phyloP scores from a whole-genome alignment of 148 eudicot species.

The Bassia scoparia region DNA sequence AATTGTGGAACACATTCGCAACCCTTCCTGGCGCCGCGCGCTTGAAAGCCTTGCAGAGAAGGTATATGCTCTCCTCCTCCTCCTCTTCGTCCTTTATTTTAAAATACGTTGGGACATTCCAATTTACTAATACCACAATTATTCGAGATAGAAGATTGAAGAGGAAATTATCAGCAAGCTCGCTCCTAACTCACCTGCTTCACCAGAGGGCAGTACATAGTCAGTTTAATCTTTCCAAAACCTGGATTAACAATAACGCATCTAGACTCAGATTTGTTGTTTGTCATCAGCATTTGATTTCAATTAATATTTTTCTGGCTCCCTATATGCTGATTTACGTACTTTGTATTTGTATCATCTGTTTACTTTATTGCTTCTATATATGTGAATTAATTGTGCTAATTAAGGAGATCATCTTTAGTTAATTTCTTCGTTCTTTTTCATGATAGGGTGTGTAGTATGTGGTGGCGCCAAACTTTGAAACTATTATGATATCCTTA shows the following conservation, averaged over 20 bases:
- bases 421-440: conserved; percentile 1
- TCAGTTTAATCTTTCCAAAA: no score
- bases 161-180: conserved; percentile 76
- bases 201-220: conserved; percentile 83
- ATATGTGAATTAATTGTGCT: background rate
- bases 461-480: conserved; percentile 91
- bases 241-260: no score
- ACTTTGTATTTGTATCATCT: background rate
- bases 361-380: background rate
- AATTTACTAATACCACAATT: background rate
- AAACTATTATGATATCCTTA: conserved; percentile 69
- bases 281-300: no score
- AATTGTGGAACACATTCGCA: conserved; percentile 60
- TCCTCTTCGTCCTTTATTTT: no score
- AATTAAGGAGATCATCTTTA: background rate
- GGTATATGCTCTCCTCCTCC: conserved; percentile 36
- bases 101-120: background rate
- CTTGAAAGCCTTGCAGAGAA: conserved; percentile 77
- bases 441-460: conserved; percentile 84
- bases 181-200: conserved; percentile 56
- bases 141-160: conserved; percentile 67
- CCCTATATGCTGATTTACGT: no score
- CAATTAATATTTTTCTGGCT: no score
- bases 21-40: conserved; percentile 92
- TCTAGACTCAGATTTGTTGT: no score